Evolutionary conservation across 805 yeast species (phyloP), one percentile per base, ranked within the genome.

Genomic region (Starmerella riodocensis): DNA sequence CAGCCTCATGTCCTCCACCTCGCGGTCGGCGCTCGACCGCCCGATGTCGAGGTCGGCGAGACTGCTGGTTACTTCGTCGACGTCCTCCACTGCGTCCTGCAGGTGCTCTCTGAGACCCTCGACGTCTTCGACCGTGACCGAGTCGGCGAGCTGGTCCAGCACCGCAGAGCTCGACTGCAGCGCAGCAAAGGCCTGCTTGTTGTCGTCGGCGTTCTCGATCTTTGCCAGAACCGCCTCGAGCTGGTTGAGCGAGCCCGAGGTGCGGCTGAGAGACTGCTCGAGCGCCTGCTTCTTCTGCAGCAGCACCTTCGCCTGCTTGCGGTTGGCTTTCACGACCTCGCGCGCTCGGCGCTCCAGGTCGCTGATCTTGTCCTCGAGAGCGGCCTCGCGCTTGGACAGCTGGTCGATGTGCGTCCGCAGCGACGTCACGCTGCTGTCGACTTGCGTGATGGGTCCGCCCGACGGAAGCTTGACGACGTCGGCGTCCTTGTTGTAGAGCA

Each of bases 191-290:
- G 69, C 47, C 17, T 61, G 56, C 24, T 56, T 53, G 46, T 68
- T 68, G 9, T 64, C 64, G 9, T 62, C 49, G 4, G 73, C 65
- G 36, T 59, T 56, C 48, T 70, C 70, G 34, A 70, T 60, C 41
- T 65, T 63, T 39, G 49, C 53, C 37, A 64, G 49, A 2, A 69
- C 56, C 5, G 57, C 48, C 34, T 58, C 61, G 17, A 70, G 52
- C 42, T 67, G 69, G 29, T 53, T 57, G 9, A 57, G 50, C 29
- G 61, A 54, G 4, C 46, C 51, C 21, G 29, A 12, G 28, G 39
- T 32, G 36, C 42, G 39, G n/a, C 32, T 39, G 24, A 26, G 38
- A n/a, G 49, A 29, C 36, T 40, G 40, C 37, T 47, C 46, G 37
- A 50, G 52, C 46, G 37, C 60, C 45, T 40, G 53, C 39, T 42